A percentile compares a stretch with the other conserved stretches of the same genome.
These are phyloP conservation scores for Telfairia occidentalis DNA, from an alignment of 331 rosid genomes.

Conservation along the genomic window DNA sequence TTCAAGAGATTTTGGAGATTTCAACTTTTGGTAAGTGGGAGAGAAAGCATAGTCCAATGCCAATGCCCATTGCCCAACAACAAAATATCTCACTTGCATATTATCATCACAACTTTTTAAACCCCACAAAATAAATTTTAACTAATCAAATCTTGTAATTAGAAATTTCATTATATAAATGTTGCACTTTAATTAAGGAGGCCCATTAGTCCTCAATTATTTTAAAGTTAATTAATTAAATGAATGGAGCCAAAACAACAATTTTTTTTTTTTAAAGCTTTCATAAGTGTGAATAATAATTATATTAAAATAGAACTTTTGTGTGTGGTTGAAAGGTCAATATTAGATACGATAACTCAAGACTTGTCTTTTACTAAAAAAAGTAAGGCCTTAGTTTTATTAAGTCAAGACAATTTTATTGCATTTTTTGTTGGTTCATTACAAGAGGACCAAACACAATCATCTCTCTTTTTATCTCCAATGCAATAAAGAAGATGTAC, in stretches of 20 bases:
- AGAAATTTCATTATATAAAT: neutral
- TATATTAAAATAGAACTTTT: neutral
- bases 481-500: neutral
- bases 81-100: neutral
- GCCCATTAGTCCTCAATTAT: neutral
- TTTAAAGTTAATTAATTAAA: neutral
- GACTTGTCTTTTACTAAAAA: neutral
- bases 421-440: neutral
- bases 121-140: neutral
- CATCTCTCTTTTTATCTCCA: neutral
- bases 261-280: neutral
- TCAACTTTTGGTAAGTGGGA: constrained; percentile 10
- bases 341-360: neutral
- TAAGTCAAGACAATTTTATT: neutral
- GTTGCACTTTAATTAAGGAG: neutral
- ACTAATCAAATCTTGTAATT: neutral
- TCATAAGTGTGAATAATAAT: neutral
- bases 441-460: neutral
- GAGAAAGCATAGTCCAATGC: neutral
- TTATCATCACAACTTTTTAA: neutral
- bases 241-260: neutral
- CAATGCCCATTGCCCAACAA: neutral
- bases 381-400: neutral
- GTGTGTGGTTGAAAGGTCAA: constrained; percentile 1
- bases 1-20: constrained; percentile 9